Evolutionary conservation across 2,329 filamentous ascomycete genomes (phyloP), one percentile per base, ranked within the genome.

Genomic region (Rhinocladiella similis): DNA sequence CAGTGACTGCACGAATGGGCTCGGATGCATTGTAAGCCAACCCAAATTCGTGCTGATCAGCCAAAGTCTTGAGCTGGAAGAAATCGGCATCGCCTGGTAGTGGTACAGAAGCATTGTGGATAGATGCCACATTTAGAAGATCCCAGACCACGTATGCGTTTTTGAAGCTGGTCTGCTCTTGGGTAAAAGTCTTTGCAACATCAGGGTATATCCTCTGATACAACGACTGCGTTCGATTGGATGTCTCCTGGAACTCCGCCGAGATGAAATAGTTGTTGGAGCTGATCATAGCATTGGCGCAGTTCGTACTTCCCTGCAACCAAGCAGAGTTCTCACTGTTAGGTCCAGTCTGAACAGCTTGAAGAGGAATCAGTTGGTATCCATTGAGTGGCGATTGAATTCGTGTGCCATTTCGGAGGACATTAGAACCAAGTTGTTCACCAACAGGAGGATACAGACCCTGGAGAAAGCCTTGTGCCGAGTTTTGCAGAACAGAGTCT

Each of bases 341-440:
- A 75, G 84, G 69, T 70, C 84, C 84, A 1, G 77, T 79, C 2
- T 77, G 70, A 25, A 88, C 78, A 2, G 82, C 75, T 56, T 85
- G 82, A 53, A 97, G 78, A 18, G 90, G 89, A 63, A 96, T 87
- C 59, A 94, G 83, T 73, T 97, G 92, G 70, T 91, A 96, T 22
- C 91, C 91, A 59, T 83, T 78, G 67, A 96, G 75, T 0, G 92
- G 91, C 1, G 85, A 77, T 56, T 84, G 75, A 10, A 92, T 77
- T 3, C 73, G 76, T 18, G 82, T 83, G 47, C 88, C 88, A 71
- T 96, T 91, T 65, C 83, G 83, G 39, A 96, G 81, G 1, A 77
- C 84, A 73, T 89, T 80, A 33, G 79, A 73, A 7, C 80, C 78
- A 1, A 75, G 69, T 5, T 73, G 69, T 1, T 65, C 68, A 54